Conservation (phyloP, 345 rosid genomes). For the Lenwebbia sp. region DNA sequence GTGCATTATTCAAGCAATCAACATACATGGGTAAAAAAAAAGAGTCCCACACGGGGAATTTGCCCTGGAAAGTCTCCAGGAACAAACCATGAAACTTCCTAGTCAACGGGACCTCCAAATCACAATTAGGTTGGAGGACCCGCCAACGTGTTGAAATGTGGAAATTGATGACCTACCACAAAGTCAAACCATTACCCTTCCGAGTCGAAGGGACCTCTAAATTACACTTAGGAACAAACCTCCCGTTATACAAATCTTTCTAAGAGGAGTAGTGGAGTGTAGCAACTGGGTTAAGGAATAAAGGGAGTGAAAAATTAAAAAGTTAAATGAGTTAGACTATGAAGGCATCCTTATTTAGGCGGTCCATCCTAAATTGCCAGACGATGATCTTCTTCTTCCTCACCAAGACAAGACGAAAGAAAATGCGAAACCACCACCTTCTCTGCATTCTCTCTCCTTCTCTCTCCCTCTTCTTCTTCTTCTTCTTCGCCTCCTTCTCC, state of each 20-base stretch:
- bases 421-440: background rate
- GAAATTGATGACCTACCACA: background rate
- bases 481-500: background rate
- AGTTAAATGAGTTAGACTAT: background rate
- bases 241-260: background rate
- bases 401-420: background rate
- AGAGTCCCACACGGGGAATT: background rate
- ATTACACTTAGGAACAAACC: no score
- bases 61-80: background rate
- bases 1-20: background rate
- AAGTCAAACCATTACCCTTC: no score
- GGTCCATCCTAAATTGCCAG: background rate
- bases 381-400: background rate
- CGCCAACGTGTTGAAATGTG: no score
- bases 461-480: background rate
- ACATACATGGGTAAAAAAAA: no score
- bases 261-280: no score
- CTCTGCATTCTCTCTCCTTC: background rate
- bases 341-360: background rate
- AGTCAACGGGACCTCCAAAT: background rate
- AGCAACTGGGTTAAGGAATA: no score
- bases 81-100: background rate
- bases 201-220: no score
- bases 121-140: slow-evolving; percentile 13
- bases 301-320: no score